Percentiles rank a stretch among this genome's conserved stretches.
phyloP scores from a whole-genome alignment of 2,329 filamentous ascomycete genomes.

The Paecilomyces variotii region DNA sequence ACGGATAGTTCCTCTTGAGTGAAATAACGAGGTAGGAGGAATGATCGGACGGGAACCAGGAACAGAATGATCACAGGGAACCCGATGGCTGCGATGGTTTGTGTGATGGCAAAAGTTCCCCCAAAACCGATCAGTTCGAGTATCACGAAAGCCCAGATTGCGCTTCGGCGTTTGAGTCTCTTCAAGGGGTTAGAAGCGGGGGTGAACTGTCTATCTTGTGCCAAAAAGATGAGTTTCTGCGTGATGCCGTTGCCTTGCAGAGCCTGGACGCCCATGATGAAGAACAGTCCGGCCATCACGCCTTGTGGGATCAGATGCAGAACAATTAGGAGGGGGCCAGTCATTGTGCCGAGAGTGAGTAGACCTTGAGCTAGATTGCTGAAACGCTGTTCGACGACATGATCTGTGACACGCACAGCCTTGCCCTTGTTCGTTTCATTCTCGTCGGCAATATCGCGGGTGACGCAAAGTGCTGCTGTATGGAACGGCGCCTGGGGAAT shows the following conservation, averaged over 20 bases:
- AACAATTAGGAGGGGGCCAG: conserved; percentile 63
- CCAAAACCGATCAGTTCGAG: conserved; percentile 64
- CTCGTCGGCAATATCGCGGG: conserved; percentile 45
- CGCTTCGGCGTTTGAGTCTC: conserved; percentile 50
- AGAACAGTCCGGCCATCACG: conserved; percentile 73
- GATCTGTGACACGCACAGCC: conserved; percentile 53
- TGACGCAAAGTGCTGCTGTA: conserved; percentile 70
- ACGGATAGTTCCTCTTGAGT: conserved; percentile 50
- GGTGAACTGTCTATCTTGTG: conserved; percentile 57
- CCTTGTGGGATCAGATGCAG: conserved; percentile 72
- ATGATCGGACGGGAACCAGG: conserved; percentile 58
- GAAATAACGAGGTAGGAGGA: conserved; percentile 57
- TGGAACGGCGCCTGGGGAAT: conserved; percentile 81
- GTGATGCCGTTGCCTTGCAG: conserved; percentile 72
- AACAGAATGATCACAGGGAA: conserved; percentile 68
- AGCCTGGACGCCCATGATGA: conserved; percentile 75
- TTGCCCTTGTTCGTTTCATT: conserved; percentile 55
- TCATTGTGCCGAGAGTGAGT: conserved; percentile 71
- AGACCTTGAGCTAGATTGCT: conserved; percentile 73
- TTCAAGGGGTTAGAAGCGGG: conserved; percentile 50
- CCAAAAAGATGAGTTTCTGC: conserved; percentile 62
- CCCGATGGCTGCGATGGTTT: conserved; percentile 74
- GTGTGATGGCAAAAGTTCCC: conserved; percentile 73
- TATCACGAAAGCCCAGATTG: conserved; percentile 64
- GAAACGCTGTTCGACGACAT: conserved; percentile 61